Conservation (phyloP, 805 yeast species). For the Ogataea methanolica region DNA sequence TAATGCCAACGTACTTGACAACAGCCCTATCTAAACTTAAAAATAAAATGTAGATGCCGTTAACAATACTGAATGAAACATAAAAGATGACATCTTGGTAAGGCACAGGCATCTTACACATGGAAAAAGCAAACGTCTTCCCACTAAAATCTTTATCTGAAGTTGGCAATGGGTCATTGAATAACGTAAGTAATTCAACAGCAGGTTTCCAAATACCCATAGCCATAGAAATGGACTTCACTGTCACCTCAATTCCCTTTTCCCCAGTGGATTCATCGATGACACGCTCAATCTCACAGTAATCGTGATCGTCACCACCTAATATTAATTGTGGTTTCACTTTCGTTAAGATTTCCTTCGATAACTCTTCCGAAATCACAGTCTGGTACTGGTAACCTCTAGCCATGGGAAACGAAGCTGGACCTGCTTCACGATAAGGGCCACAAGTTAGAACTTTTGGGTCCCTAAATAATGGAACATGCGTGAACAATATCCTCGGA, state of each 20-base stretch:
- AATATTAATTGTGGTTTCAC: constrained; percentile 68
- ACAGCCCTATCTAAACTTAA: constrained; percentile 2
- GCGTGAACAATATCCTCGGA: constrained; percentile 73
- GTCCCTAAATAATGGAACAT: constrained; percentile 82
- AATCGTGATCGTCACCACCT: constrained; percentile 97
- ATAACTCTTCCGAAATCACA: constrained; percentile 59
- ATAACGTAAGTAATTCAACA: constrained; percentile 70
- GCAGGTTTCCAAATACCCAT: constrained; percentile 88
- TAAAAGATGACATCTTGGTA: constrained; percentile 37
- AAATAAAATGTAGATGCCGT: constrained; percentile 13
- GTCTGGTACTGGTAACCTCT: constrained; percentile 88
- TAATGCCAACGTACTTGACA: constrained; percentile 6
- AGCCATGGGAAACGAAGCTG: constrained; percentile 57
- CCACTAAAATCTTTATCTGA: constrained; percentile 4
- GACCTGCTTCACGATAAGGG: constrained; percentile 59
- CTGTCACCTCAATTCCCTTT: constrained; percentile 61
- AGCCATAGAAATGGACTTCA: constrained; percentile 88
- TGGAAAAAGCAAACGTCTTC: constrained; percentile 29
- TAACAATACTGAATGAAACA: constrained; percentile 30
- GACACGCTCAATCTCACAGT: constrained; percentile 42
- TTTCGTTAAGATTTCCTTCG: constrained; percentile 52
- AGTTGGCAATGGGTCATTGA: background rate
- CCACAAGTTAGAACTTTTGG: constrained; percentile 68
- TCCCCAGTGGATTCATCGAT: constrained; percentile 5
- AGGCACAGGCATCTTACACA: constrained; percentile 44